Evolutionary conservation across 169 alveolate genomes (phyloP).

Genomic region (Plasmodium berghei): DNA sequence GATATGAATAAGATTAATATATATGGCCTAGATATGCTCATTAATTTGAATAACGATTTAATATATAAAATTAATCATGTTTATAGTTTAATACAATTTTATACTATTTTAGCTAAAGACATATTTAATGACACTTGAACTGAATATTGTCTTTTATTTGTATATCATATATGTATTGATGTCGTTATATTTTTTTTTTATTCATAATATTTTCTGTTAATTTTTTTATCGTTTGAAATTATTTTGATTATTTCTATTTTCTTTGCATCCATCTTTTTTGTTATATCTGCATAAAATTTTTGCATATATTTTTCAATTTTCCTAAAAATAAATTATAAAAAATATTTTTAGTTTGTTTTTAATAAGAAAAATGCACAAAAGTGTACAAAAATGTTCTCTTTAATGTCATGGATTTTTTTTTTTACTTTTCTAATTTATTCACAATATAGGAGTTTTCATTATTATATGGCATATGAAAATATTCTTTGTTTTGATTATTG

Average conservation of each 20-base stretch:
- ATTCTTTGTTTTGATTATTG: constrained; percentile 3
- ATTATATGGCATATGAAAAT: constrained; percentile 25
- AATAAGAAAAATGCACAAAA: background rate
- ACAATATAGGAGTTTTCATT: constrained; percentile 41
- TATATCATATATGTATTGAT: background rate
- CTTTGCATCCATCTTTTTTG: constrained; percentile 30
- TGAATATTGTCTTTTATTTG: background rate
- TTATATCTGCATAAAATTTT: constrained; percentile 26
- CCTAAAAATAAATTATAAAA: constrained; percentile 4
- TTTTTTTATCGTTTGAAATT: constrained; percentile 56
- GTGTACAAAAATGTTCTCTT: background rate
- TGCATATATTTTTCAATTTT: constrained; percentile 42
- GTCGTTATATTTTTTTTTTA: background rate
- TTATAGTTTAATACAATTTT: constrained; percentile 53
- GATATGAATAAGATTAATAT: constrained; percentile 39
- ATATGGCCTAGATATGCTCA: constrained; percentile 48
- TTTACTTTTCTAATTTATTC: constrained; percentile 50
- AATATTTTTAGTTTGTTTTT: background rate
- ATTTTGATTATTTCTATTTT: constrained; percentile 57
- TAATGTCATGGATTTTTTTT: background rate
- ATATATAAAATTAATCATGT: constrained; percentile 44
- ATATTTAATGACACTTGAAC: constrained; percentile 20
- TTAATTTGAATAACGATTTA: constrained; percentile 32
- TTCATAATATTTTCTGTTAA: constrained; percentile 42
- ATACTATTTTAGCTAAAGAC: constrained; percentile 46